Evolutionary conservation across 2,329 filamentous ascomycete genomes (phyloP), one percentile per base, ranked within the genome.

Genomic region (Tolypocladium endophyticum): DNA sequence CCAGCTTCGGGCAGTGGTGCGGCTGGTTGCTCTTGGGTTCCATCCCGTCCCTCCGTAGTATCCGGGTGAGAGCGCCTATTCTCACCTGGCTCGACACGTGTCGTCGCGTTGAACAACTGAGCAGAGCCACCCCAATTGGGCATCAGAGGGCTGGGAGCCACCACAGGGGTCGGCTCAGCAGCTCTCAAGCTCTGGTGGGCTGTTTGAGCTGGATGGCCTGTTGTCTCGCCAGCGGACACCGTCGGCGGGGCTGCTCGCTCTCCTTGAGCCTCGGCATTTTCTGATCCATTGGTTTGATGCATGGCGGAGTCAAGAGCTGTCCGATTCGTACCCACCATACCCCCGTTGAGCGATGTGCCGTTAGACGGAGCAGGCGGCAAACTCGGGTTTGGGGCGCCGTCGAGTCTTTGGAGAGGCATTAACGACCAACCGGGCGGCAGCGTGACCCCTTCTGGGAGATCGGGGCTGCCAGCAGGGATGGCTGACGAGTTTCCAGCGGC

Each of bases 341-440:
- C 66, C 14, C 47, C 60, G 30, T 59, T 59, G 2, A 61, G 53
- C 9, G 63, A 56, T 18, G 64, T 61, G 33, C 65, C 65, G 14
- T 61, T 63, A 14, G 67, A 62, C 57, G 67, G 67, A 12, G 66
- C 64, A 16, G 58, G 30, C 35, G 64, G 58, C 45, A 66, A 65
- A 61, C 65, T 38, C 20, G 56, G 67, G 23, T 54, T 70, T 18
- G 69, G 66, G 4, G 64, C 67, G n/a, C 72, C 75, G 57, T 82
- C 79, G 11, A 83, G 64, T 30, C 82, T 77, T 63, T 86, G 80
- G 2, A 88, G 74, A 30, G 86, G 85, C 54, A 87, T 73, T 45
- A 88, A 71, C 28, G 83, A 82, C 86, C 86, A 88, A 6, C 86
- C 86, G 35, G 80, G 77, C 2, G 86, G 86, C 25, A 88, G 79